phyloP scores from a whole-genome alignment of 2,329 filamentous ascomycete genomes.

The Clonostachys rhizophaga region DNA sequence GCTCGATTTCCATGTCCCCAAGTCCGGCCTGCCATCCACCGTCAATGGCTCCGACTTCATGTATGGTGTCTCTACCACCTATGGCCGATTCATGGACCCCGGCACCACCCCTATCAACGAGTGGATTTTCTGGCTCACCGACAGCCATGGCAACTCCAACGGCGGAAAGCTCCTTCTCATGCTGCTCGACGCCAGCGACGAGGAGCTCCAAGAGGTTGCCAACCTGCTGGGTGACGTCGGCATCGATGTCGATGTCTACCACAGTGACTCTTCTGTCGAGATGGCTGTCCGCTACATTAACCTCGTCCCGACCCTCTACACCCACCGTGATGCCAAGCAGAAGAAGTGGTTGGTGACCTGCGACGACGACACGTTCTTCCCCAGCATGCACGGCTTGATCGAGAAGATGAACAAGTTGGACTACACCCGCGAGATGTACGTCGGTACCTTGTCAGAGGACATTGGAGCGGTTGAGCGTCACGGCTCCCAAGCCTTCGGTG shows the following conservation, averaged over 20 bases:
- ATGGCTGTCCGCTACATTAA: constrained; percentile 57
- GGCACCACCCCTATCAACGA: constrained; percentile 49
- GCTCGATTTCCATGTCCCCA: constrained; percentile 43
- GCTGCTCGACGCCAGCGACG: constrained; percentile 45
- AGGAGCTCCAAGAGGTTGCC: constrained; percentile 43
- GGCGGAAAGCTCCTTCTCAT: constrained; percentile 51
- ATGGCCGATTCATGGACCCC: constrained; percentile 45
- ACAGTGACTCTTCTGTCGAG: constrained; percentile 44
- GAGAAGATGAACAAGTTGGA: constrained; percentile 48
- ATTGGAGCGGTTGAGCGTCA: constrained; percentile 54
- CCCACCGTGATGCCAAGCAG: constrained; percentile 37
- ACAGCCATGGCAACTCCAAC: constrained; percentile 49
- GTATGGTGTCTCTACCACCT: constrained; percentile 56
- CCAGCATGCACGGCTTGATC: constrained; percentile 49
- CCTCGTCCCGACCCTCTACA: constrained; percentile 48
- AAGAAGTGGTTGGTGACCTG: constrained; percentile 59
- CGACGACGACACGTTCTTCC: constrained; percentile 64
- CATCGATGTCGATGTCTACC: constrained; percentile 53
- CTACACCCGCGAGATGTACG: constrained; percentile 46
- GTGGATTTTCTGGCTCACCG: constrained; percentile 57
- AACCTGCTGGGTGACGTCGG: constrained; percentile 40
- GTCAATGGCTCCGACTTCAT: constrained; percentile 53
- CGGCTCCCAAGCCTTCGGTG: constrained; percentile 60
- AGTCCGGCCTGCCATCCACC: constrained; percentile 41
- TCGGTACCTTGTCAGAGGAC: constrained; percentile 59